A percentile compares a stretch with the other conserved stretches of the same genome.
phyloP scores from a whole-genome alignment of 164 flowering plant genomes.

The Liriodendron chinense region DNA sequence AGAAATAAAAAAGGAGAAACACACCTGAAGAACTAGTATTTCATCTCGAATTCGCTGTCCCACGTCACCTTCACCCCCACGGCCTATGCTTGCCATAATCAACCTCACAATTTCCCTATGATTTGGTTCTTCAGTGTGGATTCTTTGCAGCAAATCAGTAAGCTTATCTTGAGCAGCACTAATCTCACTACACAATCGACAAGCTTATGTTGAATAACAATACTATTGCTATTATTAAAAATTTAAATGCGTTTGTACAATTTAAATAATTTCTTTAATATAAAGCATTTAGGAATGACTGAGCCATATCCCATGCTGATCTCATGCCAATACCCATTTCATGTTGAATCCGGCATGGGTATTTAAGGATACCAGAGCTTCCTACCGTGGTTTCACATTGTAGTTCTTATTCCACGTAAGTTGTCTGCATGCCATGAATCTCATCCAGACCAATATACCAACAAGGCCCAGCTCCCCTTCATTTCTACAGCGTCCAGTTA shows the following conservation, averaged over 20 bases:
- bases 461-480: conserved; percentile 30
- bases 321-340: neutral
- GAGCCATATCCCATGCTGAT: neutral
- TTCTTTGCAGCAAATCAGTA: conserved; percentile 24
- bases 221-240: neutral
- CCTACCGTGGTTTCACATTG: conserved; percentile 32
- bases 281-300: neutral
- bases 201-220: neutral
- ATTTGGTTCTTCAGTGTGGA: conserved; percentile 22
- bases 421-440: conserved; percentile 30
- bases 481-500: conserved; percentile 20
- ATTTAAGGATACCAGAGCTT: neutral
- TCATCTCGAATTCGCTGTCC: conserved; percentile 34
- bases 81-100: conserved; percentile 27
- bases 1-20: neutral
- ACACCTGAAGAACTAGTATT: conserved; percentile 30
- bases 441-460: conserved; percentile 31
- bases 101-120: conserved; percentile 24
- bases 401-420: conserved; percentile 34
- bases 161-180: conserved; percentile 32
- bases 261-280: too few species aligned
- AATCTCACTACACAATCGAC: conserved; percentile 21
- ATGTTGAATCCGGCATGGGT: neutral
- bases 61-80: conserved; percentile 33
- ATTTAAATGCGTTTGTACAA: neutral